Evolutionary conservation across 208 protist genomes (phyloP).

Genomic region (Strigomonas galati): DNA sequence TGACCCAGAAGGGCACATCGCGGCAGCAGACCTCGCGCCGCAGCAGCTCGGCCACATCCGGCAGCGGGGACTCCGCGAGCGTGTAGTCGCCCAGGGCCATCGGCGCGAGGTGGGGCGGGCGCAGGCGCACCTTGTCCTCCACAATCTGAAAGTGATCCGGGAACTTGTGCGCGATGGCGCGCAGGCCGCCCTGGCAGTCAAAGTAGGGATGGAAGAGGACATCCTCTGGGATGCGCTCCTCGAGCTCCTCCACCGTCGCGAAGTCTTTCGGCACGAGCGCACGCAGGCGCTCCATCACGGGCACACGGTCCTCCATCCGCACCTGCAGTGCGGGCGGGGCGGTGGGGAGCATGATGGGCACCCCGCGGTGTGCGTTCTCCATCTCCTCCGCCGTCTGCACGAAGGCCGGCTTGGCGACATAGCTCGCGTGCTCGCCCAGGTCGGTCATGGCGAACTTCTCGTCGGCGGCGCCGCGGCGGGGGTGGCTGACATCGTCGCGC

Average conservation of each 20-base stretch:
- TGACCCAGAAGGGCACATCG: conserved; percentile 82
- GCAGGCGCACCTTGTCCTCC: conserved; percentile 55
- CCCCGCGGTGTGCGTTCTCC: conserved; percentile 37
- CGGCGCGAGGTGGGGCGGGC: conserved; percentile 66
- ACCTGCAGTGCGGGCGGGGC: conserved; percentile 78
- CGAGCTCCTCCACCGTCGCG: conserved; percentile 53
- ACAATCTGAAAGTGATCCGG: conserved; percentile 85
- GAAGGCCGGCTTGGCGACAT: conserved; percentile 72
- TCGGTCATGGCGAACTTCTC: conserved; percentile 85
- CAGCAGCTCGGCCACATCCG: conserved; percentile 56
- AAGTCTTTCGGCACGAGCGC: conserved; percentile 66
- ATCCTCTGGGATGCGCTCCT: conserved; percentile 77
- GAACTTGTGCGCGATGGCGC: conserved; percentile 77
- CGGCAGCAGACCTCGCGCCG: conserved; percentile 51
- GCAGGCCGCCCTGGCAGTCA: conserved; percentile 85
- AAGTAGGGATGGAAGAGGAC: conserved; percentile 89
- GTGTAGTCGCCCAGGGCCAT: conserved; percentile 71
- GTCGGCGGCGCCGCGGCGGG: conserved; percentile 63
- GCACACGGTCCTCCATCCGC: conserved; percentile 72
- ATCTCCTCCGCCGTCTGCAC: conserved; percentile 64
- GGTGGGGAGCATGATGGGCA: conserved; percentile 39
- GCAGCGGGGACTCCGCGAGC: conserved; percentile 63
- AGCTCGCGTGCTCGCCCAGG: conserved; percentile 64
- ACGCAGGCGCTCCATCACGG: conserved; percentile 75
- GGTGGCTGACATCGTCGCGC: conserved; percentile 67